These are phyloP conservation scores for Crithidia bombi DNA, from an alignment of 208 protist genomes.

Conservation along the genomic window DNA sequence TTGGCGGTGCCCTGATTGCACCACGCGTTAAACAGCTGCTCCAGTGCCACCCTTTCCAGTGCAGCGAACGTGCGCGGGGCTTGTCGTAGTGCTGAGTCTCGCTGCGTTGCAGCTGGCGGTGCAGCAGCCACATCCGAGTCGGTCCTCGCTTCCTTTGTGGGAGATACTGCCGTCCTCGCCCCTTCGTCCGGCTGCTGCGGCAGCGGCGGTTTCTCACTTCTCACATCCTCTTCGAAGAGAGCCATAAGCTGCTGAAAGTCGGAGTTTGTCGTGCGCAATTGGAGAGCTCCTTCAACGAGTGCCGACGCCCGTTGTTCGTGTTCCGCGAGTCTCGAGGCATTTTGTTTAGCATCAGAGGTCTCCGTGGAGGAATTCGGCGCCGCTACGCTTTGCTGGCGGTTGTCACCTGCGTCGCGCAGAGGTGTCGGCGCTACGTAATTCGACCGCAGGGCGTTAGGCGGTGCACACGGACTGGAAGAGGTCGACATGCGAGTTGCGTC, in stretches of 20 bases:
- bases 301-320: neutral
- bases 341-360: too few species aligned
- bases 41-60: slow-evolving; percentile 63
- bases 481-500: neutral
- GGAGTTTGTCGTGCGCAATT: slow-evolving; percentile 16
- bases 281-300: neutral
- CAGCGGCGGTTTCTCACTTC: slow-evolving; percentile 18
- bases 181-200: slow-evolving; percentile 4
- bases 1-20: slow-evolving; percentile 22
- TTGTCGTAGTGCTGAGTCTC: neutral
- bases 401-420: neutral
- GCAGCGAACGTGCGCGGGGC: slow-evolving; percentile 60
- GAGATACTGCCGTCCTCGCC: too few species aligned
- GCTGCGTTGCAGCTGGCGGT: neutral
- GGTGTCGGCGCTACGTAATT: neutral
- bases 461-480: neutral
- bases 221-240: slow-evolving; percentile 50
- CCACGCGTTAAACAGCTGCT: slow-evolving; percentile 70
- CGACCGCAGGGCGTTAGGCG: neutral
- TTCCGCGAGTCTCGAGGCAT: neutral
- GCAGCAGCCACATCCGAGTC: neutral
- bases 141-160: neutral
- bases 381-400: too few species aligned
- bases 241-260: slow-evolving; percentile 61
- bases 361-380: too few species aligned